phyloP scores from a whole-genome alignment of 108 stramenopile species.

The Cafeteria roenbergensis region DNA sequence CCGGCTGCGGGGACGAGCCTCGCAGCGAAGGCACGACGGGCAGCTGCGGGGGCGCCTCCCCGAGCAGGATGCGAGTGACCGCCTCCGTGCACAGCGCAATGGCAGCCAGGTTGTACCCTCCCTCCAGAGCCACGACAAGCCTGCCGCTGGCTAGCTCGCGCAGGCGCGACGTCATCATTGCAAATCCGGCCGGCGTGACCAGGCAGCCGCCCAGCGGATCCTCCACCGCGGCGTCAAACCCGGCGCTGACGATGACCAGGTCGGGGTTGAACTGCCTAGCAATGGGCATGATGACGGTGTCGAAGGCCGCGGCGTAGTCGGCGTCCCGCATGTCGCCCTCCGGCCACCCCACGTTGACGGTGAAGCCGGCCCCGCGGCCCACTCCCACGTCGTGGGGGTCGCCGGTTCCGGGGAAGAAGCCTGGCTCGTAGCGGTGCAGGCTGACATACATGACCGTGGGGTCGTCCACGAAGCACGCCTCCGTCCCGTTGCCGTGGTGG shows the following conservation, averaged over 20 bases:
- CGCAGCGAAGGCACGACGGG: too few species aligned
- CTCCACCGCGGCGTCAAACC: constrained; percentile 63
- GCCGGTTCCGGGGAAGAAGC: constrained; percentile 43
- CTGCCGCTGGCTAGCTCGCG: constrained; percentile 44
- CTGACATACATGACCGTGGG: constrained; percentile 53
- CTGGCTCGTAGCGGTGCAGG: constrained; percentile 53
- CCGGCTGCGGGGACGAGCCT: too few species aligned
- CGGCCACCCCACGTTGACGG: constrained; percentile 66
- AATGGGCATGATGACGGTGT: constrained; percentile 50
- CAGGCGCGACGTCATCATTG: constrained; percentile 36
- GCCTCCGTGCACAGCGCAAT: background rate
- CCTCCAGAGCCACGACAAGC: constrained; percentile 54
- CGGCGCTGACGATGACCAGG: constrained; percentile 60
- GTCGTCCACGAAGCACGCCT: constrained; percentile 47
- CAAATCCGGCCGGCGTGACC: constrained; percentile 46
- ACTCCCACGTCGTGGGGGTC: constrained; percentile 34
- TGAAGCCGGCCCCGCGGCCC: constrained; percentile 42
- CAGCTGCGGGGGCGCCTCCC: constrained; percentile 1
- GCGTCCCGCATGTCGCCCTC: constrained; percentile 49
- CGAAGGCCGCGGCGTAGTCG: constrained; percentile 54
- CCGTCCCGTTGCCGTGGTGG: constrained; percentile 76
- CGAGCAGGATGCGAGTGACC: background rate
- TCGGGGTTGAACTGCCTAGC: constrained; percentile 49
- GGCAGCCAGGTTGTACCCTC: constrained; percentile 30
- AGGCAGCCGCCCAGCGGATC: constrained; percentile 54